Evolutionary conservation across 2,329 filamentous ascomycete genomes (phyloP), one percentile per base, ranked within the genome.

Genomic region (Cadophora gregata): DNA sequence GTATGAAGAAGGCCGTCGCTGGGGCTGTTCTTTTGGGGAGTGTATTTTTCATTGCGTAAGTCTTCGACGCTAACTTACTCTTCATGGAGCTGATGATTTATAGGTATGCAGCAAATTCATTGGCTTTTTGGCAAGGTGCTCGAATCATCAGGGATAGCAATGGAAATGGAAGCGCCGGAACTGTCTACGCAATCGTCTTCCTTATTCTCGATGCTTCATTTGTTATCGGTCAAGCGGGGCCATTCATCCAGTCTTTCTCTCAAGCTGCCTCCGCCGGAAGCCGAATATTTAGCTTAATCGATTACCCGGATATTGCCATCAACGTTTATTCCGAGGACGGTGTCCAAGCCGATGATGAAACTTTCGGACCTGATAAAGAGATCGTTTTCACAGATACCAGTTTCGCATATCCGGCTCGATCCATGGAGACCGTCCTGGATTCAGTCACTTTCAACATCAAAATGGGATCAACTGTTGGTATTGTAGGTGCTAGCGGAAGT

Each of bases 81-180:
- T 42, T 12, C 12, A 16, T 42, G 10, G 38, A 42, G 38, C 55
- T 36, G 7, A 45, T 36, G 21, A 53, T n/a, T 51, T 62, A 10
- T 25, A 74, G 71, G 36, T 87, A 86, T 69, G 81, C 84, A 4
- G 85, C 84, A 6, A 88, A 88, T 74, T 85, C 83, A 6, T 75
- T 88, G 3, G 85, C 86, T 1, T 88, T 87, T 71, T 88, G 85
- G 84, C 81, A 86, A 75, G 86, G 86, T 56, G 84, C 82, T 67
- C 79, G 77, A 42, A 80, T 79, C 24, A 81, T 88, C 33, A 61
- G 36, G 12, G 29, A 67, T 16, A 56, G 38, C 12, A 38, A 65
- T n/a, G 55, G 51, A 10, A 45, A 48, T 51, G 73, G 71, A 25
- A 66, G 76, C 50, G 83, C 83, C 29, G 83, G 84, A 38, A 85